Base-by-base conservation (phyloP, 345 rosid genomes). In the Hibiscus mutabilis region DNA sequence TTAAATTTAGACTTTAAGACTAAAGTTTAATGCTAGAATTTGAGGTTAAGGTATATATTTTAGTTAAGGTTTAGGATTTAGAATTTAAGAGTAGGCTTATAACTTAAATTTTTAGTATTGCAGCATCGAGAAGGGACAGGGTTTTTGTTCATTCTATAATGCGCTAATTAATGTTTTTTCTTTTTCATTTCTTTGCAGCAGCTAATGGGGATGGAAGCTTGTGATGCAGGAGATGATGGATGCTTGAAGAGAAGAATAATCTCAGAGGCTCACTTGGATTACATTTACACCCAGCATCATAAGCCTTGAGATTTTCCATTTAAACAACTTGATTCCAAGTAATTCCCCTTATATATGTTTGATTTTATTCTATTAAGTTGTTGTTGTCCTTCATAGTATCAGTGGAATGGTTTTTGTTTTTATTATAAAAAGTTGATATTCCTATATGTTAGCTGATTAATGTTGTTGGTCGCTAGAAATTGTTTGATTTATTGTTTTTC, bases 221-320 rank as follows among this genome's bases (percentile, higher is more conserved):
- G 97, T 70, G 78, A 78, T 21, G 66, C 22, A 47, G 82, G 72
- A 49, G 91, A 86, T 57, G 92, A 83, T 76, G 96, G 86, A 67
- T 88, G 94, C 74, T 74, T 85, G 65, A 79, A 72, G 75, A 85
- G 87, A 81, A 87, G 97, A 64, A 70, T 79, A 27, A 73, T 83
- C 14, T 70, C 82, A 35, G 98, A 92, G 80, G 85, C 86, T 78
- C 96, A 92, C 78, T 86, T 92, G 86, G 98, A 92, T 77, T 92
- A 92, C 79, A 87, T 92, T 78, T 92, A 92, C 83, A 88, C 96
- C 47, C 96, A 90, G 70, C 87, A 87, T 22, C 88, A 80, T 44
- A 82, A 81, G 82, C 91, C 86, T 60, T 89, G 82, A 67, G 25
- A 33, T 10, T 16, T 73, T 25, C 53, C 64, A 37, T 14, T 4